Evolutionary conservation across 805 yeast genomes (phyloP), one percentile per base, ranked within the genome.

Genomic region (Pichia insulana): DNA sequence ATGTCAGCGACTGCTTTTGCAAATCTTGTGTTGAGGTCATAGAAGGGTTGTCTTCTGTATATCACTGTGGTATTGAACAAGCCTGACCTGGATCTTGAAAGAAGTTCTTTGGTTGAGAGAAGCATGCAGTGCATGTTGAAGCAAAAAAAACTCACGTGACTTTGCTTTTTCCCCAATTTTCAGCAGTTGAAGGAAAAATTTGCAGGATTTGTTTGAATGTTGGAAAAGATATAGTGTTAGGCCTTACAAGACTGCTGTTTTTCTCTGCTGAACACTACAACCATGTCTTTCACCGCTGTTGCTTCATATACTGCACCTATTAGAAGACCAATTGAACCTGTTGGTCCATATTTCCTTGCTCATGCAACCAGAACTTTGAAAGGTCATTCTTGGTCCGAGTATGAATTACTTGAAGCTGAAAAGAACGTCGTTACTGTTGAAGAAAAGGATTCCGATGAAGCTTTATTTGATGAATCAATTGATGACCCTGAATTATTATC

Each of bases 301-400:
- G 64, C 75, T 50, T 67, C 70, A 43, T 76, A 69, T 61, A 57
- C 83, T 37, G 73, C 76, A 19, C 71, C 88, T 37, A 72, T 73
- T 37, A 82, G 83, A 54, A 83, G 96, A 63, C 81, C 90, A 46
- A 71, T 89, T 49, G 98, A 92, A 69, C 97, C 98, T 31, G 96
- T 90, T 52, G 98, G 98, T 44, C 90, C 94, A 49, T 84, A 76
- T 62, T 92, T 89, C 70, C 71, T 92, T 55, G 96, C 96, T 40
- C 98, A 92, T 60, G 97, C 97, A 45, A 80, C 95, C 53, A 84
- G 98, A 73, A 77, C 94, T 42, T 73, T 89, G 55, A 80, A 96
- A 69, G 96, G 96, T 63, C 96, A 95, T 70, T 87, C 97, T 39
- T 92, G 97, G 96, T 87, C 97, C 43, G 97, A 92, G 68, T 92